Percentiles rank a stretch among this genome's conserved stretches.
phyloP scores from a whole-genome alignment of 176 grass and related monocot genomes.

The Hyparrhenia diplandra region DNA sequence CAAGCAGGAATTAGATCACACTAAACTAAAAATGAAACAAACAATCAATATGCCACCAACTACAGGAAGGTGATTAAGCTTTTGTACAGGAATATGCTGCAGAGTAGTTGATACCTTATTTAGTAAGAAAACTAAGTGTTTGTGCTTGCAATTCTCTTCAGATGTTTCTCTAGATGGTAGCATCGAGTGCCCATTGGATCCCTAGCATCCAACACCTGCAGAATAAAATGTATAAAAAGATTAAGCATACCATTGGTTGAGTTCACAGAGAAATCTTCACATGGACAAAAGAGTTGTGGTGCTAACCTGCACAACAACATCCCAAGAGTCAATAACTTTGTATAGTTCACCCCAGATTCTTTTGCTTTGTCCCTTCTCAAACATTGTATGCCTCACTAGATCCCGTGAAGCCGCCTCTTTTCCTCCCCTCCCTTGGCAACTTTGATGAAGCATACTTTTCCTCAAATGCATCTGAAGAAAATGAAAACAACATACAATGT shows the following conservation, averaged over 20 bases:
- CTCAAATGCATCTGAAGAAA: slow-evolving; percentile 65
- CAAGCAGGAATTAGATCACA: slow-evolving; percentile 96
- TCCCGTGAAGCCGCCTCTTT: slow-evolving; percentile 91
- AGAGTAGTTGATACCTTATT: slow-evolving; percentile 62
- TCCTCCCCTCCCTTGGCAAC: slow-evolving; percentile 59
- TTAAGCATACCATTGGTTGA: neutral
- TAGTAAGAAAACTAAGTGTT: slow-evolving; percentile 88
- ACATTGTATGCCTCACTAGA: slow-evolving; percentile 94
- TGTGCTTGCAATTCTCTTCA: slow-evolving; percentile 89
- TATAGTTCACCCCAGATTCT: slow-evolving; percentile 98
- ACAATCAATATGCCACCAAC: neutral
- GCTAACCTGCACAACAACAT: slow-evolving; percentile 87
- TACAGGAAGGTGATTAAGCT: neutral
- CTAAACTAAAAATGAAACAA: slow-evolving; percentile 30
- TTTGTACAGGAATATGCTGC: neutral
- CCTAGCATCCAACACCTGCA: slow-evolving; percentile 87
- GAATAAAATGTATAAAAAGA: slow-evolving; percentile 13
- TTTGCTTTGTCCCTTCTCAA: slow-evolving; percentile 97
- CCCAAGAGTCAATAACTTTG: slow-evolving; percentile 94
- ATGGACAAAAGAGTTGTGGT: neutral
- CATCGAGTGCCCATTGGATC: slow-evolving; percentile 96
- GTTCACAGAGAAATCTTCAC: slow-evolving; percentile 4
- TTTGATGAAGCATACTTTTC: slow-evolving; percentile 58
- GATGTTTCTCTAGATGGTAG: slow-evolving; percentile 90
- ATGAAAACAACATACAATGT: neutral